These are phyloP conservation scores for Penicillium sp. DNA, from an alignment of 2,329 filamentous ascomycete genomes.

Conservation along the genomic window DNA sequence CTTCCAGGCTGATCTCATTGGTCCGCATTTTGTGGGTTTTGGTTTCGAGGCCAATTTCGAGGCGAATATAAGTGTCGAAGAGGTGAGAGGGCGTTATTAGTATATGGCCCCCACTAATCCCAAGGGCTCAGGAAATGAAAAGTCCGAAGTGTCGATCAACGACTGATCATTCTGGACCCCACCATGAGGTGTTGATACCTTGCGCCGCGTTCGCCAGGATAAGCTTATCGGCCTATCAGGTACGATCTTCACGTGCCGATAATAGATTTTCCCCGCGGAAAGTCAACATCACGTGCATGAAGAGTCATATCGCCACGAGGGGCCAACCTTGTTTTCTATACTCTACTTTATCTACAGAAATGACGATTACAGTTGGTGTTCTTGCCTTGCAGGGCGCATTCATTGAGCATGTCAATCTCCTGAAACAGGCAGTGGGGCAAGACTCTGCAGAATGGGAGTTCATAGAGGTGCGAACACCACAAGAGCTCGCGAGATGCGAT, in stretches of 20 bases:
- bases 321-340: conserved; percentile 1
- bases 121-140: background rate
- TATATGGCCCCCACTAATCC: background rate
- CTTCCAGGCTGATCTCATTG: conserved; percentile 14
- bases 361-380: conserved; percentile 58
- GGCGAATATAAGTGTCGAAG: background rate
- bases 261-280: conserved; percentile 2
- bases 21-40: conserved; percentile 9
- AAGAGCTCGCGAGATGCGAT: conserved; percentile 71
- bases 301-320: conserved; percentile 1
- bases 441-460: conserved; percentile 56
- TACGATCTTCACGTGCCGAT: background rate
- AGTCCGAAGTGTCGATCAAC: background rate
- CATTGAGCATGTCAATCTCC: conserved; percentile 77
- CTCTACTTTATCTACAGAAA: conserved; percentile 23
- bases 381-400: conserved; percentile 90
- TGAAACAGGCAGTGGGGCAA: conserved; percentile 63
- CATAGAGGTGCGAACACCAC: conserved; percentile 75
- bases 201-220: background rate
- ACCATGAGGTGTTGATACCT: background rate
- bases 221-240: background rate
- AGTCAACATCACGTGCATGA: background rate
- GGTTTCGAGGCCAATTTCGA: background rate
- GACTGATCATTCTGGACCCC: background rate
- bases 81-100: background rate